Percentiles rank a stretch among this genome's conserved stretches.
phyloP scores from a whole-genome alignment of 192 early-diverging fungal species.

The Entomortierella parvispora region DNA sequence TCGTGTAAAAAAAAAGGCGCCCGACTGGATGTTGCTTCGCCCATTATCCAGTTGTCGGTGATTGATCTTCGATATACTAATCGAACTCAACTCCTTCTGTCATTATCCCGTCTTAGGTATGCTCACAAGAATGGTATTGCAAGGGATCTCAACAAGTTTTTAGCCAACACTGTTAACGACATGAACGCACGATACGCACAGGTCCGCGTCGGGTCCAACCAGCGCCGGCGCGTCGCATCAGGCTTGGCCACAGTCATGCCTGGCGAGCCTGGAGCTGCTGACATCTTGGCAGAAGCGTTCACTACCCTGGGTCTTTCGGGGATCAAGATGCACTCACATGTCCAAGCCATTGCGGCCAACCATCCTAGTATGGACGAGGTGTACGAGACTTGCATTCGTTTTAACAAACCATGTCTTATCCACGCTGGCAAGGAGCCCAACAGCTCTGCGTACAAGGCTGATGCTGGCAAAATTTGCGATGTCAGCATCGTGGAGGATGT shows the following conservation, averaged over 20 bases:
- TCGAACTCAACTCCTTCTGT: too few relatives aligned
- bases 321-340: conserved; percentile 57
- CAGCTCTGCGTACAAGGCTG: conserved; percentile 45
- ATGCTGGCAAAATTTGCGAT: conserved; percentile 52
- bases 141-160: conserved; percentile 47
- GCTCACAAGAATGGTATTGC: conserved; percentile 59
- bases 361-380: conserved; percentile 52
- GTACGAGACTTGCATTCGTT: conserved; percentile 39
- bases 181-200: conserved; percentile 45
- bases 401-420: conserved; percentile 41
- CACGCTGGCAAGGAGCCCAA: conserved; percentile 54
- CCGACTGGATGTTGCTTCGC: background rate
- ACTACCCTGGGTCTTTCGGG: conserved; percentile 34
- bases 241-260: conserved; percentile 56
- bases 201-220: too few relatives aligned
- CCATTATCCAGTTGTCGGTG: background rate
- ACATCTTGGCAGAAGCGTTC: conserved; percentile 48
- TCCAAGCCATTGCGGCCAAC: conserved; percentile 47
- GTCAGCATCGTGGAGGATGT: conserved; percentile 50
- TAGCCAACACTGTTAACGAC: conserved; percentile 32
- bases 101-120: conserved; percentile 12
- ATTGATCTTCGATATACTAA: background rate
- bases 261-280: conserved; percentile 40
- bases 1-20: conserved; percentile 32
- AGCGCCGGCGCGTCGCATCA: conserved; percentile 35